A percentile compares a stretch with the other conserved stretches of the same genome.
Evolutionary conservation across 1,284 basidiomycete genomes (phyloP).

Genomic region (Limonomyces culmigenus): DNA sequence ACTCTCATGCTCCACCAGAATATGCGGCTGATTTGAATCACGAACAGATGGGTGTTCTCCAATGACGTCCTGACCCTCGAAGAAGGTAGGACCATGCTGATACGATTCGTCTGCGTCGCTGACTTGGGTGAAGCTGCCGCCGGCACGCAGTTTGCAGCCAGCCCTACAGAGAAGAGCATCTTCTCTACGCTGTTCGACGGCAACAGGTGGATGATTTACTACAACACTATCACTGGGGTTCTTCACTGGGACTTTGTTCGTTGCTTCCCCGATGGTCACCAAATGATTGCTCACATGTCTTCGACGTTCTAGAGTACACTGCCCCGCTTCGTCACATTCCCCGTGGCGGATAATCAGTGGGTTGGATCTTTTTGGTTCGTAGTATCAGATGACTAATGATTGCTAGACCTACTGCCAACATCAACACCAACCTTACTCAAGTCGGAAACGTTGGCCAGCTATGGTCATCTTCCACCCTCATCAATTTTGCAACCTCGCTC

Average conservation of each 20-base stretch:
- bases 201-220: conserved; percentile 50
- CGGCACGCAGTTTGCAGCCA: conserved; percentile 35
- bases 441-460: conserved; percentile 29
- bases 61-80: conserved; percentile 36
- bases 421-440: conserved; percentile 39
- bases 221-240: conserved; percentile 32
- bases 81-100: too few species aligned
- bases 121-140: too few species aligned
- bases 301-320: conserved; percentile 29
- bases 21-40: too few species aligned
- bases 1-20: too few species aligned
- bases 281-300: neutral
- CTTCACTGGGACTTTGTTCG: conserved; percentile 54
- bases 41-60: conserved; percentile 11
- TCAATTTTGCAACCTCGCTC: conserved; percentile 22
- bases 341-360: conserved; percentile 39
- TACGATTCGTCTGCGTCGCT: too few species aligned
- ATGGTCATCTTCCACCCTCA: conserved; percentile 30
- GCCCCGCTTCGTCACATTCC: conserved; percentile 46
- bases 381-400: neutral
- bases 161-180: conserved; percentile 18
- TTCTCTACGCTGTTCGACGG: conserved; percentile 33
- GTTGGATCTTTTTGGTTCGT: conserved; percentile 9
- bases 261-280: neutral
- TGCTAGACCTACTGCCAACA: conserved; percentile 31